Percentiles rank a stretch among this genome's conserved stretches.
These are phyloP conservation scores for Tetracentron sinense DNA, from an alignment of 164 flowering plant genomes.

Conservation along the genomic window DNA sequence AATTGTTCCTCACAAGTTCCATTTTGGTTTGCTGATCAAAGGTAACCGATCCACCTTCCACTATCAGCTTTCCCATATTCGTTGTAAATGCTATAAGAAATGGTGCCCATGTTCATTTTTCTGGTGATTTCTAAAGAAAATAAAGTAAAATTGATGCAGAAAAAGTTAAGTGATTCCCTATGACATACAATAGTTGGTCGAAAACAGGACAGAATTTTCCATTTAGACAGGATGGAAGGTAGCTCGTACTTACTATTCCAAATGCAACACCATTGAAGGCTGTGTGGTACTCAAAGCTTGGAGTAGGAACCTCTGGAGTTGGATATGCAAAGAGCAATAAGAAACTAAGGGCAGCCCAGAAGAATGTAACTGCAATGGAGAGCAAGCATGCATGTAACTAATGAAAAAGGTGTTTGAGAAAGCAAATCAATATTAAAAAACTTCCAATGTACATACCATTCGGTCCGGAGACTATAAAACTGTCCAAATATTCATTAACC, in stretches of 20 bases:
- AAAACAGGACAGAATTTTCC: neutral
- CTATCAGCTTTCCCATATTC: too few relatives aligned
- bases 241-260: conserved; percentile 75
- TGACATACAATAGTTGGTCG: neutral
- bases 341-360: conserved; percentile 78
- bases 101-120: neutral
- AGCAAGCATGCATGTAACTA: conserved; percentile 1
- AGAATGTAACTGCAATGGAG: conserved; percentile 65
- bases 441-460: conserved; percentile 58
- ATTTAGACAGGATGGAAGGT: neutral
- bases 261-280: conserved; percentile 94
- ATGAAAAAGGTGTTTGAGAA: neutral
- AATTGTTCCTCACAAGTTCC: too few relatives aligned
- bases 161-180: neutral
- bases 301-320: conserved; percentile 93
- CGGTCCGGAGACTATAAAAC: conserved; percentile 61
- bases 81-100: neutral
- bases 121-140: neutral
- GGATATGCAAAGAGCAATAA: conserved; percentile 95
- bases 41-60: too few relatives aligned
- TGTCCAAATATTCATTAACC: conserved; percentile 56
- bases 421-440: neutral
- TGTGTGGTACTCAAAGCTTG: conserved; percentile 95
- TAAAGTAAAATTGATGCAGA: neutral
- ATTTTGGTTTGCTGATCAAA: too few relatives aligned